phyloP scores from a whole-genome alignment of 1,284 basidiomycete species.

The Termitomyces sp. region DNA sequence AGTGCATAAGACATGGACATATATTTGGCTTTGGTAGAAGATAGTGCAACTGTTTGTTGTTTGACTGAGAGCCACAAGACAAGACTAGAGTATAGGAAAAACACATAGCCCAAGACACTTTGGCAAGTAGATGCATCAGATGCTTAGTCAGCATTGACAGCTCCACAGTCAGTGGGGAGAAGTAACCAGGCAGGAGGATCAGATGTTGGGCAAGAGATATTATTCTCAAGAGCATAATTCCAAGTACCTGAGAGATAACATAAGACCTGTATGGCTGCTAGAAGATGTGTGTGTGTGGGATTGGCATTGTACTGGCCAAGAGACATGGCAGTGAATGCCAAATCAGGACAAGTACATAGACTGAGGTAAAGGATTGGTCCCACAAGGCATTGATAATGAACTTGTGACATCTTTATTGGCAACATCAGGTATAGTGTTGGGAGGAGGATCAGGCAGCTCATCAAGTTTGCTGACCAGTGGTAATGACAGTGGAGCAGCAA shows the following conservation, averaged over 20 bases:
- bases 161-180: neutral
- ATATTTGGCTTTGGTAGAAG: neutral
- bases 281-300: neutral
- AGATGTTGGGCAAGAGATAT: neutral
- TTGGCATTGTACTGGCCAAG: slow-evolving; percentile 9
- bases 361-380: slow-evolving; percentile 17
- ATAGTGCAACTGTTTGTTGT: neutral
- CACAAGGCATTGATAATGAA: slow-evolving; percentile 1
- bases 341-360: slow-evolving; percentile 15
- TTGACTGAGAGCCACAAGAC: neutral
- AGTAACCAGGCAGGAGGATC: neutral
- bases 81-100: neutral
- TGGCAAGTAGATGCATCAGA: neutral
- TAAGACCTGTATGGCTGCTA: neutral
- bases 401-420: neutral
- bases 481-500: slow-evolving; percentile 1
- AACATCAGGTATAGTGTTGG: neutral
- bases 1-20: neutral
- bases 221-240: neutral
- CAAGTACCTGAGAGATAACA: neutral
- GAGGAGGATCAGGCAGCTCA: neutral
- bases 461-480: slow-evolving; percentile 3
- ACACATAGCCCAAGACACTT: neutral
- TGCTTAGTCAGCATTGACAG: neutral
- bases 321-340: slow-evolving; percentile 14